phyloP scores from a whole-genome alignment of 148 eudicot genomes.

The Chenopodium quinoa region DNA sequence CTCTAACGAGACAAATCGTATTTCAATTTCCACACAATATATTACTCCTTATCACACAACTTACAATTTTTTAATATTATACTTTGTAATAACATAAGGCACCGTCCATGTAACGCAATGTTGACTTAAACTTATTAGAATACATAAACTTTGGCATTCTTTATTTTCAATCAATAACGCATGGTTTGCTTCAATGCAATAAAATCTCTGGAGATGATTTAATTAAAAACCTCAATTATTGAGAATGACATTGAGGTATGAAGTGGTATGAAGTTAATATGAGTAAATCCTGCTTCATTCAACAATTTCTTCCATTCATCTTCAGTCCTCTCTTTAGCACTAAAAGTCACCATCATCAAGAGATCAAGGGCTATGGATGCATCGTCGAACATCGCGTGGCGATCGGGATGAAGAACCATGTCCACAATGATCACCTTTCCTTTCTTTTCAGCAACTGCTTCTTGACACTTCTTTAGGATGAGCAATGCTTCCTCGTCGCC shows the following conservation, averaged over 20 bases:
- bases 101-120: too few relatives aligned
- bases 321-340: conserved; percentile 32
- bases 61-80: too few relatives aligned
- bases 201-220: too few relatives aligned
- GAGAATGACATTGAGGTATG: conserved; percentile 11
- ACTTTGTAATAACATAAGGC: too few relatives aligned
- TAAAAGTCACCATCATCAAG: conserved; percentile 16
- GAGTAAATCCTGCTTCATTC: conserved; percentile 26
- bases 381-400: conserved; percentile 7
- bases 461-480: conserved; percentile 35
- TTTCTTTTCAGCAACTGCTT: conserved; percentile 22
- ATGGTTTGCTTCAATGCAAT: too few relatives aligned
- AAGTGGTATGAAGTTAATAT: conserved; percentile 23
- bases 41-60: too few relatives aligned
- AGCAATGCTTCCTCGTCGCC: conserved; percentile 34
- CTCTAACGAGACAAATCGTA: too few relatives aligned
- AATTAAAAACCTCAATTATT: conserved; percentile 27
- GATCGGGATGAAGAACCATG: conserved; percentile 16
- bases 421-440: conserved; percentile 40
- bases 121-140: too few relatives aligned
- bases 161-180: too few relatives aligned
- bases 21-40: too few relatives aligned
- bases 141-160: too few relatives aligned
- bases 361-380: conserved; percentile 23
- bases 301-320: conserved; percentile 28